Evolutionary conservation across 2,329 filamentous ascomycete species (phyloP).

Genomic region (Apiospora malaysiana): DNA sequence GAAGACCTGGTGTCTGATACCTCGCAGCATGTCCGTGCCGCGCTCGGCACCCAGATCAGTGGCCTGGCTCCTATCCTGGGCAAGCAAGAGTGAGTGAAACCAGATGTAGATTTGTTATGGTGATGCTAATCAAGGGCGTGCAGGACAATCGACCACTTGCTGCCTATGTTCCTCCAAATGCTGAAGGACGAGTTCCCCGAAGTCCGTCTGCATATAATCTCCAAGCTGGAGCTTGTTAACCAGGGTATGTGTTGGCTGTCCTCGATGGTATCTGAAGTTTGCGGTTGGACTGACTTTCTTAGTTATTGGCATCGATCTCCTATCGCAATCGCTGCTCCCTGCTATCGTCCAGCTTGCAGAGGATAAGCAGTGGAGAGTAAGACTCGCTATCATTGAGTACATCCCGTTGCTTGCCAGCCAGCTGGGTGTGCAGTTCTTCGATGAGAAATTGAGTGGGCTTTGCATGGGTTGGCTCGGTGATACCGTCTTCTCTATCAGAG

Average conservation of each 20-base stretch:
- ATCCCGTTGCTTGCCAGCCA: slow-evolving; percentile 95
- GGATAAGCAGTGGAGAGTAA: slow-evolving; percentile 99
- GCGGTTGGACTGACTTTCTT: background rate
- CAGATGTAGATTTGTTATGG: background rate
- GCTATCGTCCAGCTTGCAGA: slow-evolving; percentile 97
- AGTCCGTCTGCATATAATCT: slow-evolving; percentile 97
- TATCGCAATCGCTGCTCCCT: slow-evolving; percentile 94
- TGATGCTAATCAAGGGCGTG: slow-evolving; percentile 27
- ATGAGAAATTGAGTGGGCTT: slow-evolving; percentile 91
- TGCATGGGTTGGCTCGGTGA: slow-evolving; percentile 99
- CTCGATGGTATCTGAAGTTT: background rate
- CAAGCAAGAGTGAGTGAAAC: slow-evolving; percentile 83
- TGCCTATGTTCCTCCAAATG: slow-evolving; percentile 99
- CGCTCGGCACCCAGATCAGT: slow-evolving; percentile 95
- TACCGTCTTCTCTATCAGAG: slow-evolving; percentile 97
- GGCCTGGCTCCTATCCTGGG: slow-evolving; percentile 95
- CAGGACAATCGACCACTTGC: slow-evolving; percentile 92
- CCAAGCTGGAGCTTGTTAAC: slow-evolving; percentile 98
- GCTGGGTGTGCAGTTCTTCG: slow-evolving; percentile 95
- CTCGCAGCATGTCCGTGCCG: slow-evolving; percentile 95
- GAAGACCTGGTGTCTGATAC: slow-evolving; percentile 96
- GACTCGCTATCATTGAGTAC: slow-evolving; percentile 98
- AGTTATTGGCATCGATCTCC: slow-evolving; percentile 97
- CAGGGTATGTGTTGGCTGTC: slow-evolving; percentile 65
- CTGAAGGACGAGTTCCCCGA: slow-evolving; percentile 99